Conservation (phyloP, 2,329 filamentous ascomycete species). For the Aspergillus candidus region DNA sequence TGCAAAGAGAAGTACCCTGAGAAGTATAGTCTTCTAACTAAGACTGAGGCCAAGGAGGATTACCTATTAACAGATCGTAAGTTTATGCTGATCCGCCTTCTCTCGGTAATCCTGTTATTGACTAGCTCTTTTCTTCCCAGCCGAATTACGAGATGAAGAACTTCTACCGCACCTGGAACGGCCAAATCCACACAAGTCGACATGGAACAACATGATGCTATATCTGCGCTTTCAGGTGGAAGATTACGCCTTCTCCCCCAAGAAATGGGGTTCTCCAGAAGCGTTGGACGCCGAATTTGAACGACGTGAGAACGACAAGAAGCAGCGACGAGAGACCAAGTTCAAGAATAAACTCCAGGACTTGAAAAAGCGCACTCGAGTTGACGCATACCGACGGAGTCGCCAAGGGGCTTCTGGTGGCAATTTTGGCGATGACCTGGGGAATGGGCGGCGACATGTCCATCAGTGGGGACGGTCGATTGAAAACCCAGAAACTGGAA, state of each 20-base stretch:
- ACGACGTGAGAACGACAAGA: constrained; percentile 69
- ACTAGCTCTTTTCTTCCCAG: constrained; percentile 36
- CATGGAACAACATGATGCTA: constrained; percentile 99
- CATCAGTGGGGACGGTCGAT: constrained; percentile 72
- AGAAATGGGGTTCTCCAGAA: constrained; percentile 86
- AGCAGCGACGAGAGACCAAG: constrained; percentile 79
- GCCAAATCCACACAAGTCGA: constrained; percentile 91
- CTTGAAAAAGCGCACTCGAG: constrained; percentile 85
- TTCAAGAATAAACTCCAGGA: constrained; percentile 86
- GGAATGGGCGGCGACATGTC: constrained; percentile 64
- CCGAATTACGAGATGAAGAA: constrained; percentile 82
- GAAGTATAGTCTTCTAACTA: constrained; percentile 91
- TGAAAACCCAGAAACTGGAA: constrained; percentile 52
- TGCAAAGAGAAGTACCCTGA: constrained; percentile 90
- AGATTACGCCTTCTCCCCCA: constrained; percentile 73
- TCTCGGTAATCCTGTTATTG: background rate
- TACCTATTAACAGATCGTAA: constrained; percentile 87
- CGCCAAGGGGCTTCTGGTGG: constrained; percentile 46
- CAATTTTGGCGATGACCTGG: constrained; percentile 71
- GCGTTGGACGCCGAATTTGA: constrained; percentile 85
- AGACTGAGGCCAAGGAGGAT: constrained; percentile 92
- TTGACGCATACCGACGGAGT: constrained; percentile 78
- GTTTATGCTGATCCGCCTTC: constrained; percentile 29
- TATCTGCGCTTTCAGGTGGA: constrained; percentile 92
- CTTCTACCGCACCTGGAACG: constrained; percentile 80